Evolutionary conservation across 2,329 filamentous ascomycete species (phyloP).

Genomic region (Colletotrichum sublineola): DNA sequence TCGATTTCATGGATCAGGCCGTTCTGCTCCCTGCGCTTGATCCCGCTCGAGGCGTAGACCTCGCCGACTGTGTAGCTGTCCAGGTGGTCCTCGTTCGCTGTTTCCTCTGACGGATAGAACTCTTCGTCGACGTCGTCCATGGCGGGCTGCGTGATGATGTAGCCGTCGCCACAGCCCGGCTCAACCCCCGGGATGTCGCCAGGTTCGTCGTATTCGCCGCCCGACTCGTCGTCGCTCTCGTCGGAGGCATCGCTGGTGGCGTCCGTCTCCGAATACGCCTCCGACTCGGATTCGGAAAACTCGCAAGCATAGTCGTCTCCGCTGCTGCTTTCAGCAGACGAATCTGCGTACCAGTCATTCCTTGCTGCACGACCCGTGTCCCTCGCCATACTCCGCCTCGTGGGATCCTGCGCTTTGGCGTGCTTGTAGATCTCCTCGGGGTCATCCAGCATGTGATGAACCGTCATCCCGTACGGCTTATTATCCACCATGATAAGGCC

Average conservation of each 20-base stretch:
- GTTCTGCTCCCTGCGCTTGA: slow-evolving; percentile 79
- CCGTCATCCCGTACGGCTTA: slow-evolving; percentile 91
- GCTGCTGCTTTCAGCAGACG: slow-evolving; percentile 57
- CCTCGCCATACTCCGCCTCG: slow-evolving; percentile 56
- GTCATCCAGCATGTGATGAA: slow-evolving; percentile 94
- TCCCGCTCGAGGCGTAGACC: slow-evolving; percentile 90
- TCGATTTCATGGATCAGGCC: slow-evolving; percentile 91
- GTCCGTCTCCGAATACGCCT: slow-evolving; percentile 63
- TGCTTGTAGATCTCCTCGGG: slow-evolving; percentile 58
- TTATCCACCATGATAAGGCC: slow-evolving; percentile 89
- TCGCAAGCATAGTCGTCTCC: slow-evolving; percentile 71
- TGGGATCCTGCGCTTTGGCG: slow-evolving; percentile 42
- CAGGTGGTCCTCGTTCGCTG: slow-evolving; percentile 84
- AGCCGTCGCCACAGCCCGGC: slow-evolving; percentile 79
- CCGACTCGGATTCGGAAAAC: slow-evolving; percentile 73
- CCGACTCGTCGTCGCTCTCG: slow-evolving; percentile 66
- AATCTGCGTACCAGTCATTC: slow-evolving; percentile 60
- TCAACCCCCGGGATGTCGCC: slow-evolving; percentile 86
- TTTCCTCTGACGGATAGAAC: slow-evolving; percentile 82
- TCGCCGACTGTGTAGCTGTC: slow-evolving; percentile 85
- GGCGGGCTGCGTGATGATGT: slow-evolving; percentile 91
- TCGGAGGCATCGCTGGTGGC: slow-evolving; percentile 63
- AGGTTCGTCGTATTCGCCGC: slow-evolving; percentile 68
- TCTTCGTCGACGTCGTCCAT: slow-evolving; percentile 87
- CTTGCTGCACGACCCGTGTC: slow-evolving; percentile 49